Percentiles rank a stretch among this genome's conserved stretches.
These are phyloP conservation scores for Neurospora sp. DNA, from an alignment of 495 filamentous ascomycete species.

Conservation along the genomic window DNA sequence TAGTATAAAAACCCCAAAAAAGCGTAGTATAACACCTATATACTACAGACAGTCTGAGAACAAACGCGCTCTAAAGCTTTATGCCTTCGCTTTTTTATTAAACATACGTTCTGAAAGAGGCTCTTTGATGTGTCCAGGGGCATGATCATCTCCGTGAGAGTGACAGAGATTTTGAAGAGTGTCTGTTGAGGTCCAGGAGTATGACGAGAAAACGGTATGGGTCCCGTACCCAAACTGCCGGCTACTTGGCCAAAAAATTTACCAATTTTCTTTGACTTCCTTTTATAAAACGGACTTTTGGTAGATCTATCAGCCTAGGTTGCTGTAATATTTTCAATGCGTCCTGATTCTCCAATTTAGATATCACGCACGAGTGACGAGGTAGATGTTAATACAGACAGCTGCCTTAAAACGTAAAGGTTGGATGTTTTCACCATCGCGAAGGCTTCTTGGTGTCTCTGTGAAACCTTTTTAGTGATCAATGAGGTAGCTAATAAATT, in stretches of 20 bases:
- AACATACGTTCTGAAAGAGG: neutral
- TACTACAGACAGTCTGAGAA: too few species aligned
- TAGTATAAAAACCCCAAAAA: too few species aligned
- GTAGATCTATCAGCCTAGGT: accelerated
- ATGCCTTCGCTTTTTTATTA: neutral
- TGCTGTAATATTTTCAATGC: accelerated
- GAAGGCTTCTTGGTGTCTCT: neutral
- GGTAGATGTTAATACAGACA: neutral
- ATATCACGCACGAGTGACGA: neutral
- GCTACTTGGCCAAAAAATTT: neutral
- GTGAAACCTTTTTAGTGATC: neutral
- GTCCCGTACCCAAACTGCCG: neutral
- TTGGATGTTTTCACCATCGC: neutral
- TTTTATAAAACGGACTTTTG: neutral
- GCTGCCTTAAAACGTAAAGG: neutral
- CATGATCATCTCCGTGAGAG: neutral
- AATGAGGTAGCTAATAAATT: neutral
- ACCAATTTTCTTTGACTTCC: neutral
- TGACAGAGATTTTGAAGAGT: neutral
- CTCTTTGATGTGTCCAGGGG: neutral
- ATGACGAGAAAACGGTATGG: neutral
- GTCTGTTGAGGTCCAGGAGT: neutral
- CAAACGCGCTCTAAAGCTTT: neutral
- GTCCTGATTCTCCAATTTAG: neutral
- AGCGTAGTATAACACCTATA: too few species aligned